Base-by-base conservation (phyloP, 2,329 filamentous ascomycete genomes). In the Aspergillus sp. region DNA sequence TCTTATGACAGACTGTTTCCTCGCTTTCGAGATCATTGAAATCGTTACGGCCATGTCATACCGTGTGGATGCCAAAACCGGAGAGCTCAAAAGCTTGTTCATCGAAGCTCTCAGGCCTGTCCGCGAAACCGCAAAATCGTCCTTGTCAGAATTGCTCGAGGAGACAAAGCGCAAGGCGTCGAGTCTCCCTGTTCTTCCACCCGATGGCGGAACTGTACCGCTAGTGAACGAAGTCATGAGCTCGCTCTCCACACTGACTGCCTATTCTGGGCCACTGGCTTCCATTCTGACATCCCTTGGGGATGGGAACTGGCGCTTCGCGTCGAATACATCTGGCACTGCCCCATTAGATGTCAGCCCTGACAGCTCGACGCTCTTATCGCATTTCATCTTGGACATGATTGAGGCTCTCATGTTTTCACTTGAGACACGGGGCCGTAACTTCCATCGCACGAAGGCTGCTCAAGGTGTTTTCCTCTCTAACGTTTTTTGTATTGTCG, bases 11-110 rank as follows among this genome's bases (percentile, higher is more conserved):
- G 93, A 98, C 66, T 97, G 91, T 68, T 97, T 88, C 65, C 79
- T 98, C 43, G 90, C 90, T 6, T 98, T 95, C 65, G 93, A 98
- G 64, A 88, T 97, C 27, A 88, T 94, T 27, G 91, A 95, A 60
- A 88, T 96, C 51, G 82, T 97, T 42, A 87, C 88, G 0, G 80
- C 79, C 10, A 77, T 95, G 43, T 90, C 89, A 2, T 84, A 84
- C 48, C 84, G 85, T 35, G 74, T 98, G 3, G 91, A 95, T 53
- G 79, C 81, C 4, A 83, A 85, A 52, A 95, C 90, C 0, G 89
- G 89, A 2, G 89, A 95, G 60, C 77, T 96, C 49, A 95, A 95
- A 64, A 76, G 81, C 25, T 80, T 88, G 5, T 81, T 98, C 45
- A 84, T 88, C 4, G 88, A 94, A 47, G 88, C 89, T 7, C 74